Evolutionary conservation across 495 filamentous ascomycete species (phyloP), one percentile per base, ranked within the genome.

Genomic region (Penicillium desertorum): DNA sequence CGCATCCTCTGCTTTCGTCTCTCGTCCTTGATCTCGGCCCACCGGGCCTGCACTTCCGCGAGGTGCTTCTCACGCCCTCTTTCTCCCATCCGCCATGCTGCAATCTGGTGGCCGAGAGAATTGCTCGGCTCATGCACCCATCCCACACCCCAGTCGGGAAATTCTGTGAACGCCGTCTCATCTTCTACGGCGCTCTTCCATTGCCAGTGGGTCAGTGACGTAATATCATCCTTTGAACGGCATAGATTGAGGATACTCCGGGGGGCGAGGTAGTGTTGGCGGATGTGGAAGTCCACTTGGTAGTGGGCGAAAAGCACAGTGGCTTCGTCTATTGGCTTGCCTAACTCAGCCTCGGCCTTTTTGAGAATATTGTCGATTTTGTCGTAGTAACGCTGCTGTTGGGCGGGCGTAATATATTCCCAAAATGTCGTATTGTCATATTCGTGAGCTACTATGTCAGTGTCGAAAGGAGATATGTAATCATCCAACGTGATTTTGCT

Each of bases 261-360:
- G 11, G 57, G 56, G 6, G 55, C 19, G 11, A 74, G 54, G 22
- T 68, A 67, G 49, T 77, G 75, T 39, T 71, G 63, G 6, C 65
- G 69, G 25, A 75, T 67, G 47, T 77, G 75, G 32, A 62, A 73
- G 41, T 75, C 73, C 1, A 69, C 59, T 23, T 64, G 58, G 37
- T 75, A 75, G 25, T 62, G 68, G 7, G 73, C 73, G 48, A 71
- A 67, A 3, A 60, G 50, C 0, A 61, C 46, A 14, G 59, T 60
- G 0, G 52, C 23, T 10, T 65, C 53, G 12, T 36, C 19, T 2
- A 12, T 45, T 0, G 57, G 44, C 30, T 66, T 49, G 7, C 54
- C 29, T 12, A 23, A 42, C 1, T 43, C 16, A 2, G 2, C 25
- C n/a, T 30, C 36, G 1, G 34, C 17, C 19, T 43, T 27, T 19